Base-by-base conservation (phyloP, 1,139 yeast genomes). In the Yamadazyma triangularis region DNA sequence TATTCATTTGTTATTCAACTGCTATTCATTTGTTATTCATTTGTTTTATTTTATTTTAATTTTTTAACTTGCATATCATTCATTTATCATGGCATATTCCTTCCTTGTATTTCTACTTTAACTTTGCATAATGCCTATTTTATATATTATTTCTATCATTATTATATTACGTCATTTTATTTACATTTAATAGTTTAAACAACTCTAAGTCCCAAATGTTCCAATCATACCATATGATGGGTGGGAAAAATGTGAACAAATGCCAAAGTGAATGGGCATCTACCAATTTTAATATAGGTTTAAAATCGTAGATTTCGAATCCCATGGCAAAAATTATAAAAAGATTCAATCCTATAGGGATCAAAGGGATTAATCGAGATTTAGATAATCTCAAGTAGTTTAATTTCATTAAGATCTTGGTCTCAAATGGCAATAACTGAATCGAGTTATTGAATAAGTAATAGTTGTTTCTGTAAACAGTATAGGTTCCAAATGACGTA, bases 181-280 rank as follows among this genome's bases (percentile, higher is more conserved):
- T 15, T 14, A 8, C 11, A 11, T 16, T 25, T 12, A 15, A 11
- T 11, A 56, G 36, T 36, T 51, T 60, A 38, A 50, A 41, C 42
- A 64, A 42, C 41, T 68, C 73, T 28, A 68, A 38, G 38, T 68
- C 74, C 74, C 74, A 68, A n/a, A 67, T 53, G 37, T 64, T 65
- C 74, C 74, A 68, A 38, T 67, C 73, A 39, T 53, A 66, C 74
- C 73, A 68, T 7, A 68, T 45, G 6, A 64, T 39, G 12, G 67
- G 58, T 1, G 74, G 73, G 31, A 64, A 51, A 2, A 67, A 59
- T 3, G 73, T 68, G 24, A 62, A 49, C 16, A 66, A 47, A 38
- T 68, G 74, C 74, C 74, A 68, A 9, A 68, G 35, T 8, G 67
- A 45, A 47, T 68, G 74, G 8, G 69, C 68, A 41, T 68, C 74